Percentiles rank a stretch among this genome's conserved stretches.
These are phyloP conservation scores for Polytrichum formosum DNA, from an alignment of 225 moss, liverwort and hornwort genomes.

Conservation along the genomic window DNA sequence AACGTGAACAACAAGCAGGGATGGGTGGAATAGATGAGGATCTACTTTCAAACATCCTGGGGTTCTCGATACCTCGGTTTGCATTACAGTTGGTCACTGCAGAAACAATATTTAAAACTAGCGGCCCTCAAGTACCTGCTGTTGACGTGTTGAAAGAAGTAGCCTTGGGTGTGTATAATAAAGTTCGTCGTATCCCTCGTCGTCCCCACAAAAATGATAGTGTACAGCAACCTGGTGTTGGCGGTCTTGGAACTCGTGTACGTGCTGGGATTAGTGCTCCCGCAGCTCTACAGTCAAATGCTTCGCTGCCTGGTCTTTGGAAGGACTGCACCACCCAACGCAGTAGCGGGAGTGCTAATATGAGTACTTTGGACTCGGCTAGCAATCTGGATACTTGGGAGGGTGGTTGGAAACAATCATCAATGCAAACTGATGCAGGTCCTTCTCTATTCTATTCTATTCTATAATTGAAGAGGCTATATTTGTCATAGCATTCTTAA, in stretches of 20 bases:
- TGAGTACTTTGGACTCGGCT: constrained; percentile 52
- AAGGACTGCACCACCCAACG: constrained; percentile 80
- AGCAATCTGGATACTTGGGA: constrained; percentile 75
- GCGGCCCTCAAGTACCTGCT: constrained; percentile 57
- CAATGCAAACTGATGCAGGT: constrained; percentile 59
- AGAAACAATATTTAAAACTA: constrained; percentile 74
- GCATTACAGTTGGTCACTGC: constrained; percentile 88
- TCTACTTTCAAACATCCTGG: constrained; percentile 54
- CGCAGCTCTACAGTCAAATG: constrained; percentile 44
- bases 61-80: constrained; percentile 79
- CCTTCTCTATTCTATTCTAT: neutral
- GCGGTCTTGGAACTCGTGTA: constrained; percentile 15
- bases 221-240: constrained; percentile 17
- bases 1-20: constrained; percentile 36
- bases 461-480: too few relatives aligned
- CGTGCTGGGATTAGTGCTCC: constrained; percentile 35
- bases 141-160: constrained; percentile 81
- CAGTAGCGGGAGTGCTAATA: constrained; percentile 46
- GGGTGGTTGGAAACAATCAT: constrained; percentile 78
- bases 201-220: constrained; percentile 27
- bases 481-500: too few relatives aligned
- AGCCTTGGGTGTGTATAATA: constrained; percentile 90
- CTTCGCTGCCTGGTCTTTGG: constrained; percentile 86
- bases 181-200: constrained; percentile 73
- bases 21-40: constrained; percentile 46